Conservation (phyloP, 2,329 filamentous ascomycete genomes). For the Leptographium lundbergii region DNA sequence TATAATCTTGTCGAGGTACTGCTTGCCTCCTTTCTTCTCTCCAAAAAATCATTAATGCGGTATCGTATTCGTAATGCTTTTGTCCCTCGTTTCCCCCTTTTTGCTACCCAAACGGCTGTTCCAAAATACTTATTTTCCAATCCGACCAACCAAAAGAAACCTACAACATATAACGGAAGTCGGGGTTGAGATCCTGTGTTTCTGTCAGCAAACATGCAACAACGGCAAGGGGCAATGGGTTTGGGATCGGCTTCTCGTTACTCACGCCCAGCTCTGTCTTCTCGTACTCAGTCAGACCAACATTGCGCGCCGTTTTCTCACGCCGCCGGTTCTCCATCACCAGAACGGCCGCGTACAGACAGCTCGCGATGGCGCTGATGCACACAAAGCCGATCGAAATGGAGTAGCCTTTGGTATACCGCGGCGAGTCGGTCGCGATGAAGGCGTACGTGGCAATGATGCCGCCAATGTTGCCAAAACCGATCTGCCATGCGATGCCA, state of each 20-base stretch:
- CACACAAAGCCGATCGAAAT: constrained; percentile 66
- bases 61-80: background rate
- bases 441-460: constrained; percentile 67
- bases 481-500: constrained; percentile 64
- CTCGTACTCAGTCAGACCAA: constrained; percentile 20
- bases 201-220: constrained; percentile 1
- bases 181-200: constrained; percentile 21
- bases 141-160: background rate
- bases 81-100: background rate
- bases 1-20: background rate
- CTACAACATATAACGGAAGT: constrained; percentile 24
- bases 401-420: constrained; percentile 59
- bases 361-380: constrained; percentile 50
- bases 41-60: background rate
- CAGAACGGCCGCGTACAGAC: constrained; percentile 47
- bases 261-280: constrained; percentile 28
- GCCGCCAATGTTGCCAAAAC: constrained; percentile 68
- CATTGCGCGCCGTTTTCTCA: constrained; percentile 23
- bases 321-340: constrained; percentile 47
- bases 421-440: constrained; percentile 51
- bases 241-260: constrained; percentile 1
- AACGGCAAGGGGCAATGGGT: background rate
- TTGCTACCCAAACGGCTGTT: background rate
- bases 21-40: background rate
- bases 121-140: background rate